Evolutionary conservation across 371 early-diverging fungal species (phyloP).

Genomic region (Paramicrosporidium saccamoebae): DNA sequence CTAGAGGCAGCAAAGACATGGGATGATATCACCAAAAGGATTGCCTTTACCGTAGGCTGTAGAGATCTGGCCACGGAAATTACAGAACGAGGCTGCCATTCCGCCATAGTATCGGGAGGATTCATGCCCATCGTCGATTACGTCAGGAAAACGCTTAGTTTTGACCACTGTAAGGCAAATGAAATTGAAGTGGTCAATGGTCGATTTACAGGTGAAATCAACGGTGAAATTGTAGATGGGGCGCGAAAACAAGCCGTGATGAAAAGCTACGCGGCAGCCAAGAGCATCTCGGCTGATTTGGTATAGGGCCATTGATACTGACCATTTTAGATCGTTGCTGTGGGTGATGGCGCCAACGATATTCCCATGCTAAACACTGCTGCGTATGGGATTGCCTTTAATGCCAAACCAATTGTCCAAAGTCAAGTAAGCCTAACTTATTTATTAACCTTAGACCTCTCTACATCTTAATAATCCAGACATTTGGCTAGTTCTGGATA

Average conservation of each 20-base stretch:
- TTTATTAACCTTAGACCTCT: background rate
- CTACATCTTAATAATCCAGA: too few relatives aligned
- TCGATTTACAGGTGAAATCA: constrained; percentile 53
- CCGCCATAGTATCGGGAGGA: constrained; percentile 81
- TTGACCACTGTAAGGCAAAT: constrained; percentile 90
- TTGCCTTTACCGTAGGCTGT: constrained; percentile 73
- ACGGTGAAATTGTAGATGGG: constrained; percentile 64
- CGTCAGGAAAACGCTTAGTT: constrained; percentile 49
- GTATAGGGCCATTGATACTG: too few relatives aligned
- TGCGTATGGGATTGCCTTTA: constrained; percentile 91
- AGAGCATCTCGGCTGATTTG: constrained; percentile 39
- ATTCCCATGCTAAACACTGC: constrained; percentile 83
- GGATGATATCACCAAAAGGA: constrained; percentile 23
- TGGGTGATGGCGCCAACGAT: constrained; percentile 99
- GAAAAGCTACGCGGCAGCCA: constrained; percentile 70
- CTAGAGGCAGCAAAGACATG: constrained; percentile 40
- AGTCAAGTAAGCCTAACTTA: constrained; percentile 25
- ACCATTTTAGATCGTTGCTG: constrained; percentile 74
- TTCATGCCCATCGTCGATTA: constrained; percentile 65
- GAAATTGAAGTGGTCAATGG: constrained; percentile 50
- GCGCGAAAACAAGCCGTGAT: constrained; percentile 67
- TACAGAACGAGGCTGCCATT: constrained; percentile 60
- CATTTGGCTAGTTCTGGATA: too few relatives aligned
- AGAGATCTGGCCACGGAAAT: constrained; percentile 44
- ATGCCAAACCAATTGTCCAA: constrained; percentile 87